phyloP scores from a whole-genome alignment of 2,329 filamentous ascomycete genomes.

The Pyricularia sp. region DNA sequence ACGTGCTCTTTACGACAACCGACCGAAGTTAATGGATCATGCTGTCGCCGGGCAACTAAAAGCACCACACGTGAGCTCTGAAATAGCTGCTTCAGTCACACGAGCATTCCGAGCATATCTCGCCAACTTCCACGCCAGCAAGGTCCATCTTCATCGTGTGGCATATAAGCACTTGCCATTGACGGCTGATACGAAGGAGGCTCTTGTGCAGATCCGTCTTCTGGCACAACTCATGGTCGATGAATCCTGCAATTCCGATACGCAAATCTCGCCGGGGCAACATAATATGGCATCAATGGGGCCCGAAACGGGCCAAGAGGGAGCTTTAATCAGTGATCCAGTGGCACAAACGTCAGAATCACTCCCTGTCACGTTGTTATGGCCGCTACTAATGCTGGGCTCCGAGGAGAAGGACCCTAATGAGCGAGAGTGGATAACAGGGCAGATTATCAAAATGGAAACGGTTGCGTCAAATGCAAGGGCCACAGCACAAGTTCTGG shows the following conservation, averaged over 20 bases:
- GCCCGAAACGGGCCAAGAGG: not conserved
- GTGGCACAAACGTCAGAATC: constrained; percentile 9
- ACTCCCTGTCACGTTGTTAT: constrained; percentile 46
- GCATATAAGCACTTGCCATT: constrained; percentile 44
- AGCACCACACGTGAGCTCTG: constrained; percentile 35
- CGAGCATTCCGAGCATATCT: constrained; percentile 45
- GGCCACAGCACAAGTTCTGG: constrained; percentile 35
- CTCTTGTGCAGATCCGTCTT: constrained; percentile 37
- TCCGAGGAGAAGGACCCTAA: constrained; percentile 40
- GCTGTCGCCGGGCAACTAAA: constrained; percentile 41
- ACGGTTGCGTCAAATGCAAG: constrained; percentile 31
- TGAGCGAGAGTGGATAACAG: constrained; percentile 40
- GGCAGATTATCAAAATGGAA: constrained; percentile 37
- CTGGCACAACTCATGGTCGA: constrained; percentile 35
- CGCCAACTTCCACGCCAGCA: constrained; percentile 46
- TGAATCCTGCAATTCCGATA: constrained; percentile 22
- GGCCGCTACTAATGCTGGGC: constrained; percentile 47
- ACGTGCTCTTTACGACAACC: constrained; percentile 36
- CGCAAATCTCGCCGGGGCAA: too few species aligned
- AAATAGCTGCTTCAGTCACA: constrained; percentile 39
- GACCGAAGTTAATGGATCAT: constrained; percentile 46
- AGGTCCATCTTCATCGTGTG: constrained; percentile 46
- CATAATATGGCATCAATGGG: not conserved
- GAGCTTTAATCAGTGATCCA: not conserved
- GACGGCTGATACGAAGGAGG: constrained; percentile 36